A percentile compares a stretch with the other conserved stretches of the same genome.
phyloP scores from a whole-genome alignment of 2,329 filamentous ascomycete species.

The Aspergillus calidoustus region DNA sequence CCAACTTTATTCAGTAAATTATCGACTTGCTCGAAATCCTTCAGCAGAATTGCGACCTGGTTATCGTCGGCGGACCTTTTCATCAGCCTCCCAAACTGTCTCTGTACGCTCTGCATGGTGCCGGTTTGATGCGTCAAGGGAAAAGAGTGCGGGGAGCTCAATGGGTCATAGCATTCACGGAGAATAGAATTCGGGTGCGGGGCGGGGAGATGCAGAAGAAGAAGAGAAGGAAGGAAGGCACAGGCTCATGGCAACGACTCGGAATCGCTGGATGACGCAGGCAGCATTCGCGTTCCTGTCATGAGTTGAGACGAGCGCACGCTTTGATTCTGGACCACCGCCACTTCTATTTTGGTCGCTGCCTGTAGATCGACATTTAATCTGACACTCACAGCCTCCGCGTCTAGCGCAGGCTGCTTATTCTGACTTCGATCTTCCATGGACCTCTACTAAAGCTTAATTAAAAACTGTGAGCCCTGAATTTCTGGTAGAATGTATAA shows the following conservation, averaged over 20 bases:
- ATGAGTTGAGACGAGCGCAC: constrained; percentile 9
- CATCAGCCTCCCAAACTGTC: constrained; percentile 74
- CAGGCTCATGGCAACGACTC: constrained; percentile 15
- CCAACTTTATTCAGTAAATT: constrained; percentile 72
- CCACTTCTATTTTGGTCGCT: constrained; percentile 19
- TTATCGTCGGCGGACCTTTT: constrained; percentile 75
- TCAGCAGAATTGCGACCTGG: constrained; percentile 73
- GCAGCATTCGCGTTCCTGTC: constrained; percentile 16
- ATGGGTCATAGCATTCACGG: not conserved
- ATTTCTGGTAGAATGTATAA: not conserved
- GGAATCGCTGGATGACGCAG: constrained; percentile 25
- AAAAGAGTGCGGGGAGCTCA: not conserved
- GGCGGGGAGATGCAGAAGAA: not conserved
- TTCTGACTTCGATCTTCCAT: not conserved
- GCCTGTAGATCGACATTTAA: not conserved
- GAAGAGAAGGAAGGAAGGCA: constrained; percentile 4
- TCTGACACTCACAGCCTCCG: not conserved
- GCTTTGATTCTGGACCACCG: constrained; percentile 14
- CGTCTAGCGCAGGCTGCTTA: not conserved
- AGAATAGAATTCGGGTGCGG: not conserved
- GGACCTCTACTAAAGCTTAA: not conserved
- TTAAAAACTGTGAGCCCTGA: not conserved
- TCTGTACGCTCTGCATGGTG: constrained; percentile 61
- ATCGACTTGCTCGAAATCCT: constrained; percentile 81
- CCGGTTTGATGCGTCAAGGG: not conserved